Base-by-base conservation (phyloP, 2,329 filamentous ascomycete genomes). In the Ampelomyces quisqualis region DNA sequence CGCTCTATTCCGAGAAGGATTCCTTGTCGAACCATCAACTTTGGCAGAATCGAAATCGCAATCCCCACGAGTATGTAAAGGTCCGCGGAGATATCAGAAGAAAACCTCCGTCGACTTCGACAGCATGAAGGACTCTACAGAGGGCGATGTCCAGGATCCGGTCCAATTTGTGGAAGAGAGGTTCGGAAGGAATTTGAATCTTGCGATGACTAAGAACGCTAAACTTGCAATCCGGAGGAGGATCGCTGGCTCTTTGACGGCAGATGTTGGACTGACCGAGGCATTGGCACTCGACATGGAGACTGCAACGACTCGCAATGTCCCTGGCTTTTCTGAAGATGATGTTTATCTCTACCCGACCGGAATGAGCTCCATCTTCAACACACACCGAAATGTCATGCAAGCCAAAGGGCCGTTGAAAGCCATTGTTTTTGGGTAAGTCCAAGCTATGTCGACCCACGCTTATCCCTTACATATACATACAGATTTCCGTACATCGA, bases 351-450 rank as follows among this genome's bases (percentile, higher is more conserved):
- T 98, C 0, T 91, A 86, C 53, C 88, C 91, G 0, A 85, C 80
- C 27, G 93, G 93, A 24, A 98, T 98, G 90, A 96, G 89, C 60
- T 83, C 91, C 36, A 96, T 98, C 30, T 98, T 89, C 72, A 89
- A 88, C 55, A 79, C 87, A 0, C 93, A 98, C 64, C 82, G 85
- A 34, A 81, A 80, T 29, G 73, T 96, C 35, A 73, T 91, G 48
- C 73, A 75, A 36, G 77, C 81, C 1, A 80, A 84, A 24, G 82
- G 82, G 3, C 43, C 54, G n/a, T 63, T 80, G 45, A 86, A 88
- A 68, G 94, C 89, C 66, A 82, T 98, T 62, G 90, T 86, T 60
- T 96, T 89, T 60, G 93, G 93, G 68, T 72, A 57, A 37, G 60
- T 29, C 5, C 11, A 18, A 3, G 9, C 10, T 3, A n/a, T 15